A percentile compares a stretch with the other conserved stretches of the same genome.
Conservation (phyloP, 2,329 filamentous ascomycete species). For the Ploettnerulaceae sp. region DNA sequence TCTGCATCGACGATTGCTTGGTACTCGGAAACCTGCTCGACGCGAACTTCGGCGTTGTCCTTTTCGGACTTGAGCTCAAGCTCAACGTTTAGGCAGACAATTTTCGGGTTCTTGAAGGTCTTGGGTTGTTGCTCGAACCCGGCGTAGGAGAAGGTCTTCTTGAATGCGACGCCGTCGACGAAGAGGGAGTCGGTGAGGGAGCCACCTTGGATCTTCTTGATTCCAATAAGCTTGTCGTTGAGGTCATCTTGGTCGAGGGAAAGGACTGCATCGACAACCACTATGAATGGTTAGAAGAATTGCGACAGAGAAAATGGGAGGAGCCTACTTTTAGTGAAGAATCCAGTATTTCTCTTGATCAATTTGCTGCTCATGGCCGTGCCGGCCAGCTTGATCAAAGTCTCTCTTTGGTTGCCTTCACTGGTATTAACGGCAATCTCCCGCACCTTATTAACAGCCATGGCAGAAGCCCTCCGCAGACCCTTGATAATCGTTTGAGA, state of each 20-base stretch:
- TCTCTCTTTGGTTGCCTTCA: slow-evolving; percentile 81
- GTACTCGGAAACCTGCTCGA: slow-evolving; percentile 98
- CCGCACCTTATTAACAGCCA: slow-evolving; percentile 98
- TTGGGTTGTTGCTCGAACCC: slow-evolving; percentile 99
- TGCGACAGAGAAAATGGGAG: not conserved
- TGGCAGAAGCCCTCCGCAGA: slow-evolving; percentile 75
- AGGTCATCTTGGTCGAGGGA: slow-evolving; percentile 94
- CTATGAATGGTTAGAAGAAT: slow-evolving; percentile 43
- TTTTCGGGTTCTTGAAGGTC: slow-evolving; percentile 88
- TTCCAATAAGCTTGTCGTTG: slow-evolving; percentile 94
- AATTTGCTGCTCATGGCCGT: slow-evolving; percentile 99
- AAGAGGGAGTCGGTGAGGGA: slow-evolving; percentile 94
- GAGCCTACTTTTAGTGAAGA: slow-evolving; percentile 89
- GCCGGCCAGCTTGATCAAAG: slow-evolving; percentile 79
- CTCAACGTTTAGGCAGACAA: slow-evolving; percentile 96
- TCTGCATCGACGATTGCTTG: slow-evolving; percentile 98
- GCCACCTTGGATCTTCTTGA: slow-evolving; percentile 97
- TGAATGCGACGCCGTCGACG: slow-evolving; percentile 97
- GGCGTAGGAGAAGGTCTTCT: slow-evolving; percentile 99
- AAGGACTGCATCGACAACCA: slow-evolving; percentile 96
- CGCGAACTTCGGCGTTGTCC: slow-evolving; percentile 96
- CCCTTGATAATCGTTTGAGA: slow-evolving; percentile 98
- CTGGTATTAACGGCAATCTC: slow-evolving; percentile 87
- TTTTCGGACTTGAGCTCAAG: slow-evolving; percentile 98
- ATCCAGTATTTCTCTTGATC: slow-evolving; percentile 93